Conservation (phyloP, 805 yeast genomes). For the Candida multigemmis region DNA sequence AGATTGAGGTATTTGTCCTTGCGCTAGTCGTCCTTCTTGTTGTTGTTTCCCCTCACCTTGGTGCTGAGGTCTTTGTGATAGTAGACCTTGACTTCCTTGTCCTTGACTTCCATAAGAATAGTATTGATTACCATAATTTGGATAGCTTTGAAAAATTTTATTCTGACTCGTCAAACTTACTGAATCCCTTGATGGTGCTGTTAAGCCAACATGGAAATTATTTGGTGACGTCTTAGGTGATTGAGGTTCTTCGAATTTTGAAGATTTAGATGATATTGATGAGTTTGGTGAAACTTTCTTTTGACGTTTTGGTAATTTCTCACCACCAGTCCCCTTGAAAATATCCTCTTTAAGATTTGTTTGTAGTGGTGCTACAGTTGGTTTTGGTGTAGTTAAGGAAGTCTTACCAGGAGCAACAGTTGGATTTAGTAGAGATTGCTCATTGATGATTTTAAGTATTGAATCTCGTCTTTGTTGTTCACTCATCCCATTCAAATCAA, state of each 20-base stretch:
- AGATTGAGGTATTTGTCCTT: too few species aligned
- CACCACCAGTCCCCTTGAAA: conserved; percentile 10
- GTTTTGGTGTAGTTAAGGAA: conserved; percentile 3
- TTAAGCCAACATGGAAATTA: not conserved
- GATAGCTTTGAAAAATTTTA: too few species aligned
- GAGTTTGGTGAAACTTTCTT: conserved; percentile 21
- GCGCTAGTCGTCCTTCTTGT: too few species aligned
- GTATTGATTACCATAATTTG: too few species aligned
- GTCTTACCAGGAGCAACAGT: conserved; percentile 3
- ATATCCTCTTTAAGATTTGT: conserved; percentile 29
- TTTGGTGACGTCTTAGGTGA: conserved; percentile 31
- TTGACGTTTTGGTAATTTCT: conserved; percentile 1
- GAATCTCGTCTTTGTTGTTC: conserved; percentile 32
- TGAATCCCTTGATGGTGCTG: conserved; percentile 4
- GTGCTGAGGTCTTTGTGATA: too few species aligned
- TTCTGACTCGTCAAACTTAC: too few species aligned
- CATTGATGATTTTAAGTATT: conserved; percentile 25
- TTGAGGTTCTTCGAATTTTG: conserved; percentile 27
- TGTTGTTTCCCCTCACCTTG: too few species aligned
- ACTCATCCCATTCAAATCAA: conserved; percentile 29
- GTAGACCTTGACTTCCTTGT: too few species aligned
- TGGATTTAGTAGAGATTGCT: conserved; percentile 13
- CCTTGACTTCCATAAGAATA: too few species aligned
- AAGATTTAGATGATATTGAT: conserved; percentile 23
- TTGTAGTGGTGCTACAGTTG: conserved; percentile 3